phyloP scores from a whole-genome alignment of 2,329 filamentous ascomycete species.

The Neopestalotiopsis sp. region DNA sequence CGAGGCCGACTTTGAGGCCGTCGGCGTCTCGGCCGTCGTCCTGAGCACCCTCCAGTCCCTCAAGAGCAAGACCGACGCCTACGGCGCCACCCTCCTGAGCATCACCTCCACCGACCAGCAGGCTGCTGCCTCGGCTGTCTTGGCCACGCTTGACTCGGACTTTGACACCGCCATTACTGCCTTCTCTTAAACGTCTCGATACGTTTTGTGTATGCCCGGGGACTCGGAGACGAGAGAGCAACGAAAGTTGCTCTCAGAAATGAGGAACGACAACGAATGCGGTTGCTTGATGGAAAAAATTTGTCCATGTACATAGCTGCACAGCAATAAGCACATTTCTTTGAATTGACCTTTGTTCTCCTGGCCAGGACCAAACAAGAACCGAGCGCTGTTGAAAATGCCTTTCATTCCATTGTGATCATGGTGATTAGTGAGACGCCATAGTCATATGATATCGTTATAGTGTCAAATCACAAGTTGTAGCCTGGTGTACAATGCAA shows the following conservation, averaged over 20 bases:
- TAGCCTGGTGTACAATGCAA: no score
- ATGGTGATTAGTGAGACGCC: no score
- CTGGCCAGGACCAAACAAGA: not conserved
- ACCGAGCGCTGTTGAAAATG: not conserved
- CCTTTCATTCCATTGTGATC: not conserved
- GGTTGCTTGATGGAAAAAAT: not conserved
- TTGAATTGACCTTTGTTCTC: not conserved
- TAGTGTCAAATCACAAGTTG: no score
- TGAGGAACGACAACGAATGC: not conserved
- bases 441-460: no score
- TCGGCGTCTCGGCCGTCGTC: slow-evolving; percentile 8
- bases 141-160: slow-evolving; percentile 9
- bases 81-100: slow-evolving; percentile 10
- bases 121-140: slow-evolving; percentile 1
- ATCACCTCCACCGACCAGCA: slow-evolving; percentile 13
- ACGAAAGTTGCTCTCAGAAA: not conserved
- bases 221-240: not conserved
- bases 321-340: not conserved
- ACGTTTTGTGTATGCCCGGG: not conserved
- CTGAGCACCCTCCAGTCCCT: slow-evolving; percentile 9
- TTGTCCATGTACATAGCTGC: slow-evolving; percentile 1
- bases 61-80: slow-evolving; percentile 12
- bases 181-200: slow-evolving; percentile 13
- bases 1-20: slow-evolving; percentile 14
- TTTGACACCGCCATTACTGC: slow-evolving; percentile 15